Evolutionary conservation across 2,329 filamentous ascomycete species (phyloP), one percentile per base, ranked within the genome.

Genomic region (Venturiaceae sp.): DNA sequence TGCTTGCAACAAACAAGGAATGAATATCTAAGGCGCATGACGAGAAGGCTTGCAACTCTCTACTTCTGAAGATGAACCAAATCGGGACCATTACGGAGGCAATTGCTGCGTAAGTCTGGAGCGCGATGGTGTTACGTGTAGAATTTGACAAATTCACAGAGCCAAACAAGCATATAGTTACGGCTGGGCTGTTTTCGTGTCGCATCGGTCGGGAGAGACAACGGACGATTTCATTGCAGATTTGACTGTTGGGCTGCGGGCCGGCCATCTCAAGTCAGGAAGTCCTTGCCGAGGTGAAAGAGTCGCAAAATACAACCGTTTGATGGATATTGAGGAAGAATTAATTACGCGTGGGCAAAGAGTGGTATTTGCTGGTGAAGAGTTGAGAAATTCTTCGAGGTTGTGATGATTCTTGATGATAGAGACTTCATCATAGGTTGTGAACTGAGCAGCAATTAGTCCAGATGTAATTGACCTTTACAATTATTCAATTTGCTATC

Each of bases 141-240:
- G n/a, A 39, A n/a, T 11, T n/a, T 39, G 36, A 39, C 36, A 39
- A 39, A 11, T 9, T n/a, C 52, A 21, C 58, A 70, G 67, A 4
- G 68, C 69, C 28, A 65, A 69, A n/a, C 58, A 66, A 30, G 69
- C 69, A 19, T 69, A 65, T 58, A 64, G 63, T 34, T 66, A 66
- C 32, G 69, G 65, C 44, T 76, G 73, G 73, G 64, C 66, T 16
- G 72, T 75, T 19, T 75, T 76, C 57, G 73, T 76, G 6, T 74
- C 72, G 5, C 73, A 75, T 59, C 69, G 73, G 28, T 74, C 71
- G 5, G 72, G 73, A 7, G 73, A 76, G 63, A 74, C 73, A 0
- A 74, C 67, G 0, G 73, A 76, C 61, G 73, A 74, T 60, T 76
- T 75, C 62, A 74, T 76, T 56, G 72, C 74, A 9, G 74, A 76